These are phyloP conservation scores for Mollisiaceae sp. DNA, from an alignment of 2,329 filamentous ascomycete genomes.

Conservation along the genomic window DNA sequence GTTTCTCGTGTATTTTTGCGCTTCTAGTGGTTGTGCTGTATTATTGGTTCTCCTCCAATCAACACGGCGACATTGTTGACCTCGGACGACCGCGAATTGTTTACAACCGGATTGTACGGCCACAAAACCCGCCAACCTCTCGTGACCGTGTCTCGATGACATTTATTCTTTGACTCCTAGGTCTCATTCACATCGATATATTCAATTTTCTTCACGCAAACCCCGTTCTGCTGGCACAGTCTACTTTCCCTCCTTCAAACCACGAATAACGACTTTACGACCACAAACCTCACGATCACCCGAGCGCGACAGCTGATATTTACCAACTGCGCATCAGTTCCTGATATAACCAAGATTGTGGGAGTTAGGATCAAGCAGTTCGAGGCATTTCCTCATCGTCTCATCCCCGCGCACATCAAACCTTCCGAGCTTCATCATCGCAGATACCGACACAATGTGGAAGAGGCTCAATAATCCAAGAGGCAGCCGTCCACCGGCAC, in stretches of 20 bases:
- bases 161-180: constrained; percentile 8
- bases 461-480: constrained; percentile 55
- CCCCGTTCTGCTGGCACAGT: constrained; percentile 21
- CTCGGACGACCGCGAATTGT: constrained; percentile 10
- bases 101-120: constrained; percentile 13
- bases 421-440: constrained; percentile 21
- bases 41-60: constrained; percentile 10
- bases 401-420: constrained; percentile 33
- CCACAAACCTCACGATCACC: neutral
- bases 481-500: constrained; percentile 44
- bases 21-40: constrained; percentile 12
- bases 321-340: neutral
- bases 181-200: constrained; percentile 5
- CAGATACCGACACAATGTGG: constrained; percentile 53
- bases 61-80: constrained; percentile 8
- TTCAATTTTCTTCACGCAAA: neutral
- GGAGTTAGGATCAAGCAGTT: constrained; percentile 12
- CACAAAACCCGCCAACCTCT: constrained; percentile 5
- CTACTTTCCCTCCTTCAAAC: constrained; percentile 22
- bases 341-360: constrained; percentile 18
- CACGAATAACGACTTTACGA: constrained; percentile 10
- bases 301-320: constrained; percentile 5
- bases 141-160: constrained; percentile 14
- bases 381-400: neutral
- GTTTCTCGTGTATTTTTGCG: neutral